Percentiles rank a stretch among this genome's conserved stretches.
Conservation (phyloP, 2,329 filamentous ascomycete species). For the Fusarium sororula region DNA sequence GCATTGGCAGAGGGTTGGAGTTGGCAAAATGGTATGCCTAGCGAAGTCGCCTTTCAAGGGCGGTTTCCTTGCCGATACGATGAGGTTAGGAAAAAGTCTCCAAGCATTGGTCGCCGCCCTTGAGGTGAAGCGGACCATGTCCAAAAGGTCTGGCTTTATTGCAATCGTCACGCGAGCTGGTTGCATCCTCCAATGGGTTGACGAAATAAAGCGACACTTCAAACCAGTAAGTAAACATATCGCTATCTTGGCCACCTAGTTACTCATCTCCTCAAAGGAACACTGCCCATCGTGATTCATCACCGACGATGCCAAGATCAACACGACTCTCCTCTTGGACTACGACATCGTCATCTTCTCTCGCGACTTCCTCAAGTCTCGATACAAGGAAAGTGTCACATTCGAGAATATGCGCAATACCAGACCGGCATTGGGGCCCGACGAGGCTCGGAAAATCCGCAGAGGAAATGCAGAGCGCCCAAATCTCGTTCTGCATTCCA, state of each 20-base stretch:
- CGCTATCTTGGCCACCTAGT: neutral
- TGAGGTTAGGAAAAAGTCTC: neutral
- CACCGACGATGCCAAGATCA: neutral
- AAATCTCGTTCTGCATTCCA: neutral
- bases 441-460: too few species aligned
- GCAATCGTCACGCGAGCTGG: neutral
- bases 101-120: neutral
- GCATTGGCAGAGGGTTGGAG: neutral
- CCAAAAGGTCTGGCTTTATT: neutral
- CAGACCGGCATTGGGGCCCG: too few species aligned
- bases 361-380: neutral
- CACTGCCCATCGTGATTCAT: neutral
- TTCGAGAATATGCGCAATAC: neutral
- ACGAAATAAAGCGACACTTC: neutral
- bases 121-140: neutral
- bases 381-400: neutral
- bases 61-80: neutral
- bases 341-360: neutral
- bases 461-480: neutral
- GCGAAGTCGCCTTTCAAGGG: neutral
- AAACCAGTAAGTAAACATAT: neutral
- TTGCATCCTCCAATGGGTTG: neutral
- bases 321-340: neutral
- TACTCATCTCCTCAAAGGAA: neutral
- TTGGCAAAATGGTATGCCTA: neutral